These are phyloP conservation scores for Mortierella sp. DNA, from an alignment of 371 early-diverging fungal genomes.

Conservation along the genomic window DNA sequence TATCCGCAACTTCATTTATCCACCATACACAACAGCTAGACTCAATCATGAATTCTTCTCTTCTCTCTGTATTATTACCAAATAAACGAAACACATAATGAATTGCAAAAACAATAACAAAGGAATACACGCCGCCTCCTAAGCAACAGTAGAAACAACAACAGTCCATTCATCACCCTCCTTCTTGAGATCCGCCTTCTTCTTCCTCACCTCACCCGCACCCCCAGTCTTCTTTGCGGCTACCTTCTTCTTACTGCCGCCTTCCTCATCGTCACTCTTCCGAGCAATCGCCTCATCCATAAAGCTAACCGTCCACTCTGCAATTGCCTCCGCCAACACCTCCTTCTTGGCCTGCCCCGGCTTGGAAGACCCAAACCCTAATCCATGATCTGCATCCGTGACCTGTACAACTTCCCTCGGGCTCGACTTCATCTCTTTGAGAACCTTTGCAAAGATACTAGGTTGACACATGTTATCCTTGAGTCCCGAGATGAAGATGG, in stretches of 20 bases:
- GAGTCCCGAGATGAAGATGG: slow-evolving; percentile 46
- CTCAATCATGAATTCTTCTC: not conserved
- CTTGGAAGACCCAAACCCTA: slow-evolving; percentile 45
- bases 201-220: slow-evolving; percentile 9
- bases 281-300: slow-evolving; percentile 42
- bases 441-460: slow-evolving; percentile 33
- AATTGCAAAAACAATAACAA: not conserved
- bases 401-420: slow-evolving; percentile 40
- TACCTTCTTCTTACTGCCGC: not conserved
- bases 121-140: not conserved
- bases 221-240: not conserved
- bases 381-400: slow-evolving; percentile 41
- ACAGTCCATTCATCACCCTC: slow-evolving; percentile 46
- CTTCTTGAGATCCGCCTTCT: slow-evolving; percentile 47
- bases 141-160: slow-evolving; percentile 20
- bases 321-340: slow-evolving; percentile 22
- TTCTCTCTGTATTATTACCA: not conserved
- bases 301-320: slow-evolving; percentile 34
- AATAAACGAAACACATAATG: not conserved
- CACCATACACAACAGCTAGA: not conserved
- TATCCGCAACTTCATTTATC: not conserved
- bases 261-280: not conserved
- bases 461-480: slow-evolving; percentile 53
- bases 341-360: slow-evolving; percentile 36
- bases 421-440: slow-evolving; percentile 38